Conservation (phyloP, 2,329 filamentous ascomycete species). For the Penicillium sp. region DNA sequence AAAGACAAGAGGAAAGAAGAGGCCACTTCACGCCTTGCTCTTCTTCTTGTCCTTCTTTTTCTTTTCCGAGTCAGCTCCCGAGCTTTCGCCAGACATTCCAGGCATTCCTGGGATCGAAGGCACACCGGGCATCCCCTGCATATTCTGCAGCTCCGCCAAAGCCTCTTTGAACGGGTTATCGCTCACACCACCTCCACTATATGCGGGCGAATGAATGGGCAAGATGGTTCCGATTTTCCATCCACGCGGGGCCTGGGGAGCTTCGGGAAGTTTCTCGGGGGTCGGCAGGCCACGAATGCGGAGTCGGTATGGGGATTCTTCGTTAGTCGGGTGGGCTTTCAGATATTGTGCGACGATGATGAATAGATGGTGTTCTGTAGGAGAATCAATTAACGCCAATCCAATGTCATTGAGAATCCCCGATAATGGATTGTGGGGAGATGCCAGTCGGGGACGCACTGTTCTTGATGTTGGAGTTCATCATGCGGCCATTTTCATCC, state of each 20-base stretch:
- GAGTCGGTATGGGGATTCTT: slow-evolving; percentile 67
- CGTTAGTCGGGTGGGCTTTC: slow-evolving; percentile 72
- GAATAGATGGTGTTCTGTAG: slow-evolving; percentile 77
- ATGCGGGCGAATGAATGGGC: slow-evolving; percentile 81
- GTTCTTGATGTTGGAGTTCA: slow-evolving; percentile 60
- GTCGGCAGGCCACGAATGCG: slow-evolving; percentile 72
- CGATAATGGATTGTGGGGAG: neutral
- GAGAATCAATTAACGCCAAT: neutral
- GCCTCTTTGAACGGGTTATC: slow-evolving; percentile 96
- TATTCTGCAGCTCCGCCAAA: slow-evolving; percentile 83
- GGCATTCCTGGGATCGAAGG: slow-evolving; percentile 48
- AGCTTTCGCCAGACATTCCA: slow-evolving; percentile 35
- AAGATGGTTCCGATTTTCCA: slow-evolving; percentile 87
- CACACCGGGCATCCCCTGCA: slow-evolving; percentile 45
- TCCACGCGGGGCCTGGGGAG: slow-evolving; percentile 75
- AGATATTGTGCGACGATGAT: slow-evolving; percentile 76
- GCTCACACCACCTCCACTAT: slow-evolving; percentile 88
- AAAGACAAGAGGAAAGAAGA: slow-evolving; percentile 5
- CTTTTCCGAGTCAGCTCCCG: slow-evolving; percentile 34
- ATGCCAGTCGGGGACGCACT: slow-evolving; percentile 48
- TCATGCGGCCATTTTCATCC: slow-evolving; percentile 50
- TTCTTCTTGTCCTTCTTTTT: slow-evolving; percentile 54
- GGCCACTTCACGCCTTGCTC: slow-evolving; percentile 38
- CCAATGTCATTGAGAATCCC: neutral
- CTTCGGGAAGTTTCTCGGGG: slow-evolving; percentile 66